These are phyloP conservation scores for Epichloe gansuensis DNA, from an alignment of 2,329 filamentous ascomycete genomes.

Conservation along the genomic window DNA sequence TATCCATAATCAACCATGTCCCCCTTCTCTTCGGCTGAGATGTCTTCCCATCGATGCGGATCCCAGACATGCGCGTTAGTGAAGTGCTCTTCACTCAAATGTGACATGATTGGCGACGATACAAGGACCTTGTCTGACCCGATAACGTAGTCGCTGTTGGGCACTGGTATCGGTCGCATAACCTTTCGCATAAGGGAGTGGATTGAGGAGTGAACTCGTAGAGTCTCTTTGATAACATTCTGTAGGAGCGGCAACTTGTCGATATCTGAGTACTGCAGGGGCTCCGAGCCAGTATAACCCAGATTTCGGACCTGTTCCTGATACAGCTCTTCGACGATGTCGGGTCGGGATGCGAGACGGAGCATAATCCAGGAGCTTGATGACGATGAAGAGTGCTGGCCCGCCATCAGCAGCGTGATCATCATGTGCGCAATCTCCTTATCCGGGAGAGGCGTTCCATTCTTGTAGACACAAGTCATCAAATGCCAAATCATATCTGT, in stretches of 20 bases:
- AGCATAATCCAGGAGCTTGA: constrained; percentile 79
- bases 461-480: constrained; percentile 77
- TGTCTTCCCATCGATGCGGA: constrained; percentile 75
- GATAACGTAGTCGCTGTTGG: constrained; percentile 72
- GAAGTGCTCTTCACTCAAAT: constrained; percentile 53
- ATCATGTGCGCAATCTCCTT: constrained; percentile 84
- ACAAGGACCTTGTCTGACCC: constrained; percentile 35
- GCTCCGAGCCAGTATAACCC: constrained; percentile 43
- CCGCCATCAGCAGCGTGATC: constrained; percentile 87
- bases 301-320: constrained; percentile 61
- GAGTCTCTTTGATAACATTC: constrained; percentile 81
- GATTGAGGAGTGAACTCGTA: constrained; percentile 83
- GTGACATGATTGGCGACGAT: constrained; percentile 48
- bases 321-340: constrained; percentile 71
- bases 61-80: constrained; percentile 75
- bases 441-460: constrained; percentile 66
- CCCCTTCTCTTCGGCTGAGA: constrained; percentile 20
- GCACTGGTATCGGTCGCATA: constrained; percentile 73
- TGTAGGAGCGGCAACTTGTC: constrained; percentile 69
- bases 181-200: constrained; percentile 92
- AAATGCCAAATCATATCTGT: constrained; percentile 82
- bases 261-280: constrained; percentile 65
- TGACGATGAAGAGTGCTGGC: constrained; percentile 79
- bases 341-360: constrained; percentile 63
- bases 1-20: constrained; percentile 90